Base-by-base conservation (phyloP, 345 rosid genomes). In the Melaleuca alternifolia region DNA sequence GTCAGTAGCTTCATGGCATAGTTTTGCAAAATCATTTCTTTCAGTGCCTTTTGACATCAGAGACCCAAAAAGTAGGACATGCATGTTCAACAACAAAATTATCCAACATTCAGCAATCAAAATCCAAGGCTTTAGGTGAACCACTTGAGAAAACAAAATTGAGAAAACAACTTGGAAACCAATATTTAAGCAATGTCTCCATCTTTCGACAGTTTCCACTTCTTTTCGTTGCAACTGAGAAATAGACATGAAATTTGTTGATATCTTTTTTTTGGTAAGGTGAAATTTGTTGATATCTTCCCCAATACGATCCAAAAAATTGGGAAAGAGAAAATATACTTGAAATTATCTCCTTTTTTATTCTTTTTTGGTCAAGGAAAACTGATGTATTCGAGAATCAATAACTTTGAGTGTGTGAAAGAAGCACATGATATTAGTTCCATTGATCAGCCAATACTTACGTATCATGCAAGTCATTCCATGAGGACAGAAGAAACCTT, bases 381-480 rank as follows among this genome's bases (percentile, higher is more conserved):
- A 46, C 6, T 83, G n/a, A 51, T 62, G 83, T 44, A 71, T 71
- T 71, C 26, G 11, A 71, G 48, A 71, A 18, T 71, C 5, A 2
- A 18, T 65, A 18, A 33, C 46, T 16, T 71, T 10, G 12, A 71
- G 79, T 33, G 79, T 33, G 79, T 41, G 23, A 37, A 37, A 18
- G 79, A 65, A 65, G 44, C 33, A 33, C 30, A 33, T 4, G 33
- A 65, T 8, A 33, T 33, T 65, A 18, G 79, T 16, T 52, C 62
- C 26, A 20, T 53, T 62, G 59, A 83, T 65, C 84, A 54, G 54
- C 21, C 23, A 61, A 65, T 54, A 93, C 99, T 94, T 90, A 98
- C 99, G 98, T 62, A 98, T 98, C 99, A 98, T 98, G 92, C 99
- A 98, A 65, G 99, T 95, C 65, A 98, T 87, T 41, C 99, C 99